Conservation (phyloP, 345 rosid genomes). For the Acer yangbiense region DNA sequence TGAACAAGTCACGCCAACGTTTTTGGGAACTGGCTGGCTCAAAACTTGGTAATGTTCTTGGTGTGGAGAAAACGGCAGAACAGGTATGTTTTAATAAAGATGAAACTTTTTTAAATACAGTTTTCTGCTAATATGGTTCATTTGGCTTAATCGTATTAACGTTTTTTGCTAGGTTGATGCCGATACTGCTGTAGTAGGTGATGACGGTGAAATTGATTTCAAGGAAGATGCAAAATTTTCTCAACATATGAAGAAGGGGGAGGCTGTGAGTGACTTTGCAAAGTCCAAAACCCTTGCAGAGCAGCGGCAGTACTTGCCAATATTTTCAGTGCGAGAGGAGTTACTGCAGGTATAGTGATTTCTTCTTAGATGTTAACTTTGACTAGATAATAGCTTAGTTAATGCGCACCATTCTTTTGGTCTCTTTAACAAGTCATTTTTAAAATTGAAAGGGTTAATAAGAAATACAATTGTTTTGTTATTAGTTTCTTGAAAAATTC, state of each 20-base stretch:
- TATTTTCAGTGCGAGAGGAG: constrained; percentile 94
- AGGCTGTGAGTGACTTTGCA: constrained; percentile 97
- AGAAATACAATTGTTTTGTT: not conserved
- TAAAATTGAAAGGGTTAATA: not conserved
- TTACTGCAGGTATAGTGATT: constrained; percentile 72
- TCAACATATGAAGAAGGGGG: constrained; percentile 86
- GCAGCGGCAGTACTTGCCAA: constrained; percentile 93
- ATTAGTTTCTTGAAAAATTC: not conserved
- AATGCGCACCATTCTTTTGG: not conserved
- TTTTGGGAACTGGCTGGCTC: constrained; percentile 99
- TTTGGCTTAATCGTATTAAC: constrained; percentile 4
- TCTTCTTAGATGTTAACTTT: constrained; percentile 16
- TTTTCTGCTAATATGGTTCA: not conserved
- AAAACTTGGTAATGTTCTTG: constrained; percentile 89
- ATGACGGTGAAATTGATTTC: constrained; percentile 90
- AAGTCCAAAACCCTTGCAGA: constrained; percentile 76
- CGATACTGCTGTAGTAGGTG: constrained; percentile 88
- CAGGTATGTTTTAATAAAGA: constrained; percentile 49
- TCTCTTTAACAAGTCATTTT: not conserved
- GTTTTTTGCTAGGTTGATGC: constrained; percentile 77
- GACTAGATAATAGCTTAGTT: not conserved
- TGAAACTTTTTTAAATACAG: not conserved
- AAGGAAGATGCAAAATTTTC: constrained; percentile 91
- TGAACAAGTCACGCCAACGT: constrained; percentile 87
- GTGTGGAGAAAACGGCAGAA: constrained; percentile 86